A percentile compares a stretch with the other conserved stretches of the same genome.
Evolutionary conservation across 768 basidiomycete species (phyloP).

Genomic region (Auriscalpium orientale): DNA sequence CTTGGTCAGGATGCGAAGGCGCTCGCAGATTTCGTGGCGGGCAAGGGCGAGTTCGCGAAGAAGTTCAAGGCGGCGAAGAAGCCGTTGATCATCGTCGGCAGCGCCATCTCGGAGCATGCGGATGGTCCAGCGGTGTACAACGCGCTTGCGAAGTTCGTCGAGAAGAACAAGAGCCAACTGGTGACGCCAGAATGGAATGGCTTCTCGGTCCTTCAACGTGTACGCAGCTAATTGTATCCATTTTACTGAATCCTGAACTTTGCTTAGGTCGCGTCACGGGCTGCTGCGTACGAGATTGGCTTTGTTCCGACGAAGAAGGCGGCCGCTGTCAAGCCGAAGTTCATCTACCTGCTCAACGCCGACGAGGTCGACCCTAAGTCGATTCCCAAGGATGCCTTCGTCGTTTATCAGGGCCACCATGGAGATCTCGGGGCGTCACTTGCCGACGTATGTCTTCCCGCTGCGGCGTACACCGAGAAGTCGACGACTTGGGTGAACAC

Average conservation of each 20-base stretch:
- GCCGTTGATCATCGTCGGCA: constrained; percentile 91
- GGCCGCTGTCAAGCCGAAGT: constrained; percentile 74
- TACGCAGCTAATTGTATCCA: constrained; percentile 31
- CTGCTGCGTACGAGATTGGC: constrained; percentile 92
- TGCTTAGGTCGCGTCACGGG: constrained; percentile 74
- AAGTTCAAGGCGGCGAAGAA: constrained; percentile 87
- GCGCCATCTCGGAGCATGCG: constrained; percentile 74
- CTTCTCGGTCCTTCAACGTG: constrained; percentile 86
- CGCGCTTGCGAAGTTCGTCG: constrained; percentile 70
- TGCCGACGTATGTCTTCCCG: constrained; percentile 95
- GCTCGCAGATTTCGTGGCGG: constrained; percentile 67
- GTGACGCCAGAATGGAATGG: constrained; percentile 93
- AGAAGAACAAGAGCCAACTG: constrained; percentile 66
- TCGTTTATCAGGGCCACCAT: constrained; percentile 98
- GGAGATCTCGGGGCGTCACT: constrained; percentile 94
- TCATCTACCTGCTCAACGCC: constrained; percentile 93
- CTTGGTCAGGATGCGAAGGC: constrained; percentile 73
- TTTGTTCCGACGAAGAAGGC: constrained; percentile 84
- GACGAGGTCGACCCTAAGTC: constrained; percentile 86
- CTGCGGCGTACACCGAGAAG: constrained; percentile 91
- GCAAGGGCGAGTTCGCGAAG: constrained; percentile 72
- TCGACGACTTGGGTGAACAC: constrained; percentile 93
- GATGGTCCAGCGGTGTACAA: constrained; percentile 78
- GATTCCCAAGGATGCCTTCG: constrained; percentile 88
- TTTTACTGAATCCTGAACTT: background rate